Conservation (phyloP, 176 grass and related monocot genomes). For the Aegilops umbellulata region DNA sequence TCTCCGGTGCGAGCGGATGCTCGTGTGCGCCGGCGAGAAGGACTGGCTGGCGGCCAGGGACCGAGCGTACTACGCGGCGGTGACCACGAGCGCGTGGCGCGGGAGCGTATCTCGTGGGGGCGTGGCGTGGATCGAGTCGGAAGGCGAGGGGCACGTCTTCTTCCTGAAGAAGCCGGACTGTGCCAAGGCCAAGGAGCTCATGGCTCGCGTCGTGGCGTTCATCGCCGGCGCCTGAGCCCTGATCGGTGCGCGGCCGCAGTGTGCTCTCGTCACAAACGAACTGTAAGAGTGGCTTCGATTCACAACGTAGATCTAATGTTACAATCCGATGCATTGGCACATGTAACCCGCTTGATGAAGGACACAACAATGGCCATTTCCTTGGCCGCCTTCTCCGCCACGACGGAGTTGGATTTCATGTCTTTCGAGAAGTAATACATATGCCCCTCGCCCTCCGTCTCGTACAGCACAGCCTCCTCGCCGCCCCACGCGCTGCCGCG, state of each 20-base stretch:
- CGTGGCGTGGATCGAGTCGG: constrained; percentile 41
- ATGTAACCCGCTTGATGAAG: not conserved
- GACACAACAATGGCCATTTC: constrained; percentile 23
- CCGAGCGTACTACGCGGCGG: constrained; percentile 33
- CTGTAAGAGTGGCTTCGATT: not conserved
- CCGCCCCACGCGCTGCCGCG: constrained; percentile 51
- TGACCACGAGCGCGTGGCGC: constrained; percentile 26
- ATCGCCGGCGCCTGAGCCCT: not conserved
- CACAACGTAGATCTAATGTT: not conserved
- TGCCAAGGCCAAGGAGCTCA: constrained; percentile 22
- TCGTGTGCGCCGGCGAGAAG: constrained; percentile 37
- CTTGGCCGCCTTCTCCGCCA: not conserved
- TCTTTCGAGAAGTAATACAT: constrained; percentile 21
- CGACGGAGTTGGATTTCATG: not conserved
- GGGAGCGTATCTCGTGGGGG: constrained; percentile 32
- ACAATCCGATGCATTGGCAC: not conserved
- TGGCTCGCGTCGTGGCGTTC: constrained; percentile 37
- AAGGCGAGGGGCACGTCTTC: constrained; percentile 54
- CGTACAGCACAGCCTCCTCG: constrained; percentile 42
- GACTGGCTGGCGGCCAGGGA: constrained; percentile 39
- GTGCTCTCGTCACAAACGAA: not conserved
- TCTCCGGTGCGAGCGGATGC: constrained; percentile 38
- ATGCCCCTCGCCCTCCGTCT: constrained; percentile 33
- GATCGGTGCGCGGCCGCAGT: not conserved
- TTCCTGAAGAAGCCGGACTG: constrained; percentile 35